Evolutionary conservation across 257 asterid species (phyloP).

Genomic region (Catharanthus roseus): DNA sequence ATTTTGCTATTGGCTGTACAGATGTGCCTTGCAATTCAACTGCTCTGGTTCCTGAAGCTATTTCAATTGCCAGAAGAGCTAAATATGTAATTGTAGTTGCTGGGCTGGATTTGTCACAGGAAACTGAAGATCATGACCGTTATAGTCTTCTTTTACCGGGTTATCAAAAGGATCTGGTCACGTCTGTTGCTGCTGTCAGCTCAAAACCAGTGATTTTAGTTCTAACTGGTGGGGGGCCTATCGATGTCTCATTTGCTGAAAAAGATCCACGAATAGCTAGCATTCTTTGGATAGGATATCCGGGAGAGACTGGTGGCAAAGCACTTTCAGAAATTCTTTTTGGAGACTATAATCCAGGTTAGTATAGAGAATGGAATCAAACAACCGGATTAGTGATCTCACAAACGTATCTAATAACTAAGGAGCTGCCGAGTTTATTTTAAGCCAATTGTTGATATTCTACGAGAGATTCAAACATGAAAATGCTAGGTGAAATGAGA

Average conservation of each 20-base stretch:
- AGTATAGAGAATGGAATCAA: conserved; percentile 7
- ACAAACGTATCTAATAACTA: not conserved
- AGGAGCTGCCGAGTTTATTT: not conserved
- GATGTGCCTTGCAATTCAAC: conserved; percentile 69
- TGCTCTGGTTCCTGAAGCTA: conserved; percentile 46
- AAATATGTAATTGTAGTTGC: conserved; percentile 64
- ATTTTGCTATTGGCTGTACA: conserved; percentile 66
- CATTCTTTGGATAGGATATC: conserved; percentile 94
- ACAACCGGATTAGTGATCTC: too few relatives aligned
- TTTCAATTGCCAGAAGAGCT: conserved; percentile 51
- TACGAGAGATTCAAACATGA: not conserved
- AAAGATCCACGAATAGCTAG: conserved; percentile 53
- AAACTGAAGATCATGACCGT: conserved; percentile 82
- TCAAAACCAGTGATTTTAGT: conserved; percentile 66
- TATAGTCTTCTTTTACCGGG: conserved; percentile 94
- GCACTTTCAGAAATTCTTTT: conserved; percentile 79
- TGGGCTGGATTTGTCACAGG: conserved; percentile 83
- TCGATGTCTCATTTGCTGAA: conserved; percentile 72
- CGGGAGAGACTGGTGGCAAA: conserved; percentile 85
- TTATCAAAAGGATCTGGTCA: conserved; percentile 53
- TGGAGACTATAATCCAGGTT: conserved; percentile 86
- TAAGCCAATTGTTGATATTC: not conserved
- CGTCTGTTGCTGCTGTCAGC: conserved; percentile 53
- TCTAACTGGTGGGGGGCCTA: conserved; percentile 88
- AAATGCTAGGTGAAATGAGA: not conserved